These are phyloP conservation scores for Scytalidium lignicola DNA, from an alignment of 2,329 filamentous ascomycete species.

Conservation along the genomic window DNA sequence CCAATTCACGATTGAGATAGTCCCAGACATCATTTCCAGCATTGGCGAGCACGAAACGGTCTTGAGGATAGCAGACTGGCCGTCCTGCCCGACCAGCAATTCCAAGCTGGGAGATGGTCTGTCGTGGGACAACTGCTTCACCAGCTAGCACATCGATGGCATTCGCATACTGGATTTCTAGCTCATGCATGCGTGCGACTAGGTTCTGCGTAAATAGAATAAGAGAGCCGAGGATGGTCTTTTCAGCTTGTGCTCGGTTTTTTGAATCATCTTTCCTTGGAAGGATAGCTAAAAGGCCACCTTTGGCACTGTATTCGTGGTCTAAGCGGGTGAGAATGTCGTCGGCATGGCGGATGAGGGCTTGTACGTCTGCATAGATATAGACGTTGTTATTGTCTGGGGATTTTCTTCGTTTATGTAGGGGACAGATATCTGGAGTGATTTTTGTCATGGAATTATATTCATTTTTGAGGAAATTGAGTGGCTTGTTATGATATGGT, in stretches of 20 bases:
- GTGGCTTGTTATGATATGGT: constrained; percentile 19
- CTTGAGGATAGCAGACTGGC: constrained; percentile 49
- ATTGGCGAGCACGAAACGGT: constrained; percentile 51
- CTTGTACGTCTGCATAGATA: constrained; percentile 22
- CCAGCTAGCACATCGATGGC: constrained; percentile 43
- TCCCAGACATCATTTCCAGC: constrained; percentile 46
- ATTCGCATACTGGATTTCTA: constrained; percentile 49
- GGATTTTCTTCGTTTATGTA: constrained; percentile 10
- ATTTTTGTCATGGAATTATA: neutral
- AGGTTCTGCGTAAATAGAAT: constrained; percentile 50
- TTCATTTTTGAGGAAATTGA: constrained; percentile 20
- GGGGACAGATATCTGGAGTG: constrained; percentile 19
- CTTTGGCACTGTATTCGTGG: constrained; percentile 50
- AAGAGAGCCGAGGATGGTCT: constrained; percentile 52
- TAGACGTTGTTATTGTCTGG: constrained; percentile 2
- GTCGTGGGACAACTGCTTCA: constrained; percentile 44
- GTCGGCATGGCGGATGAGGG: constrained; percentile 53
- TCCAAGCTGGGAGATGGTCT: constrained; percentile 48
- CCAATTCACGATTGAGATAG: constrained; percentile 42
- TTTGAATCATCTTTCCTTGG: constrained; percentile 35
- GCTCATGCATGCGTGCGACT: constrained; percentile 49
- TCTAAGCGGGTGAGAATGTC: constrained; percentile 55
- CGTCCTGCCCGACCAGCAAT: constrained; percentile 43
- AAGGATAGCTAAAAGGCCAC: constrained; percentile 50
- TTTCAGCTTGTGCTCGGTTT: constrained; percentile 39